Conservation (phyloP, 2,329 filamentous ascomycete genomes). For the Diaporthe eres region DNA sequence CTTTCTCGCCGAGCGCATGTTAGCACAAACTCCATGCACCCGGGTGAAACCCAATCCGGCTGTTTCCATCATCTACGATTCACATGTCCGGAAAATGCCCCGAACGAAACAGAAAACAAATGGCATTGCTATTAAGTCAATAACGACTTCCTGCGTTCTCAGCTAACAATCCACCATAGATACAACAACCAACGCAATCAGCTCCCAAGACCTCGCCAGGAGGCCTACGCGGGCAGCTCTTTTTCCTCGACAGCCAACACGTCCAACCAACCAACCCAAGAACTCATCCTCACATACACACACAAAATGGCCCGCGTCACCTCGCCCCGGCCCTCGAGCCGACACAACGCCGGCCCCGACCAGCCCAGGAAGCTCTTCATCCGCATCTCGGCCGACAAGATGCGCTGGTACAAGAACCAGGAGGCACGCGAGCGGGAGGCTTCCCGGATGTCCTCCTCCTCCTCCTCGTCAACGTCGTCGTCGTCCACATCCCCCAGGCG, state of each 20-base stretch:
- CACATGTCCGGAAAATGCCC: constrained; percentile 16
- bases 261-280: neutral
- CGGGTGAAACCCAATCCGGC: neutral
- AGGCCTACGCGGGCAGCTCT: neutral
- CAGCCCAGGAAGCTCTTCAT: constrained; percentile 33
- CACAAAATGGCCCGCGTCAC: constrained; percentile 23
- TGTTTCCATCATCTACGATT: neutral
- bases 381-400: constrained; percentile 33
- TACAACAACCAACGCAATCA: neutral
- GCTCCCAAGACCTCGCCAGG: neutral
- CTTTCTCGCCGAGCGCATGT: constrained; percentile 3
- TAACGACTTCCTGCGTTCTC: neutral
- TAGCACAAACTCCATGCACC: neutral
- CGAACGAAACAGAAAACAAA: neutral
- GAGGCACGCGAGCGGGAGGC: constrained; percentile 20
- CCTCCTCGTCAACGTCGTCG: neutral
- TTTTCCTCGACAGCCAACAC: neutral
- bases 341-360: neutral
- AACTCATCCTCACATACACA: neutral
- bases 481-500: neutral
- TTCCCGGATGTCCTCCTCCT: neutral
- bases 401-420: constrained; percentile 35
- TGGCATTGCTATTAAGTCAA: neutral
- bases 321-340: constrained; percentile 27
- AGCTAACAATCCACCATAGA: constrained; percentile 10